phyloP scores from a whole-genome alignment of 2,329 filamentous ascomycete genomes.

The Aschersonia sp. region DNA sequence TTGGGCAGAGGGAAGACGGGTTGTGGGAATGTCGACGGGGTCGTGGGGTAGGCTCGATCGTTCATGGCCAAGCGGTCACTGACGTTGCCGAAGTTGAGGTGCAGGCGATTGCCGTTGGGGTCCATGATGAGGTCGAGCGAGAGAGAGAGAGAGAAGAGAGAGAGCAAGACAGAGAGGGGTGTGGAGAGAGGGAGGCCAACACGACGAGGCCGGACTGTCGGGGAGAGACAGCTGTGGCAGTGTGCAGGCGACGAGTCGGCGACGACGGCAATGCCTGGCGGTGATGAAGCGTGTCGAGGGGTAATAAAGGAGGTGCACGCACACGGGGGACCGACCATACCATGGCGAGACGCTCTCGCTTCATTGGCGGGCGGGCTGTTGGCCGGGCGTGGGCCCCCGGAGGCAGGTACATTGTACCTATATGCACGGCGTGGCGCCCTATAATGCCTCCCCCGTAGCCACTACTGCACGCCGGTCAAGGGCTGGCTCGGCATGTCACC shows the following conservation, averaged over 20 bases:
- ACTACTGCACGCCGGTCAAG: background rate
- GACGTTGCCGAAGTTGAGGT: constrained; percentile 48
- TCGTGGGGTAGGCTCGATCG: constrained; percentile 67
- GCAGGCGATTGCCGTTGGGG: constrained; percentile 44
- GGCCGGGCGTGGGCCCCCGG: too few species aligned
- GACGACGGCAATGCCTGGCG: background rate
- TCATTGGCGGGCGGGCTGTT: too few species aligned
- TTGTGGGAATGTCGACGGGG: constrained; percentile 91
- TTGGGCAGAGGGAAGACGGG: constrained; percentile 45
- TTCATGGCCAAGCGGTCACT: constrained; percentile 47
- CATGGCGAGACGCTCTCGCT: too few species aligned
- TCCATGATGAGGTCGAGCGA: constrained; percentile 23
- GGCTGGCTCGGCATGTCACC: background rate
- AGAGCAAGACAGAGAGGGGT: background rate
- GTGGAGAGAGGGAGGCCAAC: background rate
- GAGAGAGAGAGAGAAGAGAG: too few species aligned
- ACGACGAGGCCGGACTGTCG: background rate
- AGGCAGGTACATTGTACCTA: too few species aligned
- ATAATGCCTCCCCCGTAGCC: too few species aligned
- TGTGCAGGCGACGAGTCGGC: background rate
- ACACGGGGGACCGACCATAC: background rate
- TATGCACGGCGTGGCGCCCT: too few species aligned
- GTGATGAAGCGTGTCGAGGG: background rate
- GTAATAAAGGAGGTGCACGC: background rate
- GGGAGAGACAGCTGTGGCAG: background rate